phyloP scores from a whole-genome alignment of 495 filamentous ascomycete species.

The Neurospora cerealis region DNA sequence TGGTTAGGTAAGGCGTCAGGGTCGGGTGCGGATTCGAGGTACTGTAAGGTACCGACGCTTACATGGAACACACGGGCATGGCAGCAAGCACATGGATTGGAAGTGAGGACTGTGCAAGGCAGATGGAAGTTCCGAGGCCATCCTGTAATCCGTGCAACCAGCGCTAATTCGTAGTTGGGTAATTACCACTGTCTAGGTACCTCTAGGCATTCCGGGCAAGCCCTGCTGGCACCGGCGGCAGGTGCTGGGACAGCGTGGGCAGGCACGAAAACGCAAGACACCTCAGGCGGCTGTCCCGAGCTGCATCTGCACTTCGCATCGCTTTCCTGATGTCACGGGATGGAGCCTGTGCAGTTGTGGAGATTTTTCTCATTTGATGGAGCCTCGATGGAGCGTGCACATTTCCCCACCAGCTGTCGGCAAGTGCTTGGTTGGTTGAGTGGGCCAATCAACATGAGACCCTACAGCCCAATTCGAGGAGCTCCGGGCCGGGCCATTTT shows the following conservation, averaged over 20 bases:
- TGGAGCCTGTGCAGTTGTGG: conserved; percentile 15
- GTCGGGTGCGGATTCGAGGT: neutral
- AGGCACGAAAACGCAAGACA: neutral
- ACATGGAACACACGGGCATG: neutral
- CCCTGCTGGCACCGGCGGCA: neutral
- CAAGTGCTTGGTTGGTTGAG: conserved; percentile 13
- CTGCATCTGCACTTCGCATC: conserved; percentile 1
- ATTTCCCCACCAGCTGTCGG: neutral
- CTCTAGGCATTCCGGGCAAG: neutral
- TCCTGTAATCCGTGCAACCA: neutral
- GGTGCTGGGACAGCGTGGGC: neutral
- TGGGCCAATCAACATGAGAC: neutral
- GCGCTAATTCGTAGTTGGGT: neutral
- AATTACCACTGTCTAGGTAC: neutral
- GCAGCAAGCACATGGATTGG: neutral
- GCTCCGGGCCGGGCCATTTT: neutral
- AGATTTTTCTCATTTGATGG: conserved; percentile 1
- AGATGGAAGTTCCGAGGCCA: neutral
- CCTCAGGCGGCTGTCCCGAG: neutral
- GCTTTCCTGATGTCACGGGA: conserved; percentile 21
- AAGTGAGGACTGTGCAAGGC: neutral
- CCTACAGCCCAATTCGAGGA: neutral
- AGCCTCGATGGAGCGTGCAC: neutral
- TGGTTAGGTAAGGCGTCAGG: neutral
- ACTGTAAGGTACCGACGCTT: neutral